phyloP scores from a whole-genome alignment of 495 filamentous ascomycete genomes.

The Penicillium soppii region DNA sequence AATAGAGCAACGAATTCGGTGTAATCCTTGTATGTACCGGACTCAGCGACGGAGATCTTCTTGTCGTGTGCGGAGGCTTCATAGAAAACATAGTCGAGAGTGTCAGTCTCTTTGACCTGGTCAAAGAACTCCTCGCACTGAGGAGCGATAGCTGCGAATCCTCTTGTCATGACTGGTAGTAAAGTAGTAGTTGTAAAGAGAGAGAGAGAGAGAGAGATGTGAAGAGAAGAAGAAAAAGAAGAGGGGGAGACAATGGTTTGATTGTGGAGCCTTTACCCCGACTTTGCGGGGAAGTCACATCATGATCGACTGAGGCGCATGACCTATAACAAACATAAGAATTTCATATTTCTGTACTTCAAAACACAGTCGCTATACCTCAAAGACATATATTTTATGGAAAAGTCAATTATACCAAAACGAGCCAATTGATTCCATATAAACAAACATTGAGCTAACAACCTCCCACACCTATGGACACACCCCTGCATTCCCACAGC shows the following conservation, averaged over 20 bases:
- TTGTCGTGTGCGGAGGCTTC: conserved; percentile 23
- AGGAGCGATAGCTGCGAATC: conserved; percentile 21
- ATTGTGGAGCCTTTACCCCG: conserved; percentile 4
- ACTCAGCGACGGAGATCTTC: conserved; percentile 20
- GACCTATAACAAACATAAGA: background rate
- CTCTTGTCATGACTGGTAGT: conserved; percentile 16
- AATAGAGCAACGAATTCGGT: conserved; percentile 15
- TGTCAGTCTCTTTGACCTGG: conserved; percentile 20
- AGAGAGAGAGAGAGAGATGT: background rate
- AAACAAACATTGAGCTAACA: too few relatives aligned
- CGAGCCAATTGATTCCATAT: too few relatives aligned
- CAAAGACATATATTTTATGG: too few relatives aligned
- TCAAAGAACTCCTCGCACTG: conserved; percentile 21
- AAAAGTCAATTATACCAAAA: background rate
- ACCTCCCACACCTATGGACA: too few relatives aligned
- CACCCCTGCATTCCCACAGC: too few relatives aligned
- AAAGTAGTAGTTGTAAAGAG: background rate
- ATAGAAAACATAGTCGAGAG: conserved; percentile 20
- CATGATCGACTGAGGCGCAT: background rate
- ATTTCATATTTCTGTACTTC: too few relatives aligned
- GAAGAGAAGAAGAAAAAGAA: background rate
- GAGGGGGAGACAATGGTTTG: background rate
- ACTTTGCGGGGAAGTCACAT: conserved; percentile 1
- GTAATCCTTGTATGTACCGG: conserved; percentile 20
- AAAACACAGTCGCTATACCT: too few relatives aligned